These are phyloP conservation scores for Castanea crenata DNA, from an alignment of 306 rosid species.

Conservation along the genomic window DNA sequence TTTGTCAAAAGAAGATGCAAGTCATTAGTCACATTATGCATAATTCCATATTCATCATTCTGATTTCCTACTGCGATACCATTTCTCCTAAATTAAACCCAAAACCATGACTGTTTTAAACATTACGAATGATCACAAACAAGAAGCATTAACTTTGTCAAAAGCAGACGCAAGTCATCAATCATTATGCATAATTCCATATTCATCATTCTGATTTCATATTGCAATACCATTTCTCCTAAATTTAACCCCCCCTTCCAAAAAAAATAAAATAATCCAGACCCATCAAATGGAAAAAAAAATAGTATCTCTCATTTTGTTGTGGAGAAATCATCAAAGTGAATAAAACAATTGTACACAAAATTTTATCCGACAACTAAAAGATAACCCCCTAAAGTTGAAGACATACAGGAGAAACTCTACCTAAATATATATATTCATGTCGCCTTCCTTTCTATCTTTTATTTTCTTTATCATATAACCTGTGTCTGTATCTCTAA, in stretches of 20 bases:
- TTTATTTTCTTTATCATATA: background rate
- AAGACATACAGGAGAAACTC: too few relatives aligned
- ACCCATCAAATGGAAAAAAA: background rate
- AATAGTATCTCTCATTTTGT: background rate
- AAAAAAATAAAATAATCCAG: too few relatives aligned
- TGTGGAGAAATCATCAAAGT: background rate
- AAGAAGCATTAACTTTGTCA: background rate
- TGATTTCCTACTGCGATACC: too few relatives aligned
- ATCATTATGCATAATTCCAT: background rate
- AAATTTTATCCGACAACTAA: too few relatives aligned
- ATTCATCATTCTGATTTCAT: background rate
- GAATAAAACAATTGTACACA: too few relatives aligned
- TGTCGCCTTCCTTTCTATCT: background rate
- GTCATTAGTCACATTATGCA: background rate
- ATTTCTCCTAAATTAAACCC: background rate
- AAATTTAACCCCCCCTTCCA: too few relatives aligned
- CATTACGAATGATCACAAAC: background rate
- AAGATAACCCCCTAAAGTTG: too few relatives aligned
- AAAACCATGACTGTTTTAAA: background rate
- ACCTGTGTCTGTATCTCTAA: background rate
- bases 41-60: background rate
- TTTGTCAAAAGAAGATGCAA: background rate
- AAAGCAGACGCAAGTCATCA: background rate
- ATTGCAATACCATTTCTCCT: background rate
- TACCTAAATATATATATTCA: background rate